Evolutionary conservation across 768 basidiomycete species (phyloP).

Genomic region (Auricularia sp.): DNA sequence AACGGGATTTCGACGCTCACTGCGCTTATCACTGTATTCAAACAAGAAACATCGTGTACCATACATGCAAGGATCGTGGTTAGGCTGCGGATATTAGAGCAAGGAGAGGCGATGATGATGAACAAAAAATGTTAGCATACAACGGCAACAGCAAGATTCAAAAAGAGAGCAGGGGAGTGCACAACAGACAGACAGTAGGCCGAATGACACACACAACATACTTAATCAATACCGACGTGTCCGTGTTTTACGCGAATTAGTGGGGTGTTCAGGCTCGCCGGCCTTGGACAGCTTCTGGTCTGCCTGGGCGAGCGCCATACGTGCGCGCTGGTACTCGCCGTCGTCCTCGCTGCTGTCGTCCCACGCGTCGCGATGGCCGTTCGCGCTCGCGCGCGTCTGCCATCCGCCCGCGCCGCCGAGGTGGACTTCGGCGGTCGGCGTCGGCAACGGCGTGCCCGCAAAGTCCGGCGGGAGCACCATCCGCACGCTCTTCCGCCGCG

Average conservation of each 20-base stretch:
- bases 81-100: background rate
- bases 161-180: background rate
- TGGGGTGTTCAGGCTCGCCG: background rate
- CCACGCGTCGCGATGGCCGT: conserved; percentile 40
- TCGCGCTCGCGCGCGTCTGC: conserved; percentile 11
- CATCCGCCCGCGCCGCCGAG: conserved; percentile 1
- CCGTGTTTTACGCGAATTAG: background rate
- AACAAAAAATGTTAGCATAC: background rate
- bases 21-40: background rate
- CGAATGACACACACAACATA: background rate
- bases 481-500: conserved; percentile 60
- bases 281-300: background rate
- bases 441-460: conserved; percentile 57
- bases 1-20: no score
- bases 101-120: background rate
- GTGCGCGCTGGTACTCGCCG: conserved; percentile 52
- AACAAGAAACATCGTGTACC: background rate
- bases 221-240: background rate
- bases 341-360: conserved; percentile 64
- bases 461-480: conserved; percentile 71
- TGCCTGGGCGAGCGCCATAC: conserved; percentile 38
- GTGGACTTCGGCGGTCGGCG: conserved; percentile 29
- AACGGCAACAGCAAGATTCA: no score
- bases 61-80: background rate
- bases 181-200: background rate